These are phyloP conservation scores for Leishmania martiniquensis DNA, from an alignment of 208 protist genomes.

Conservation along the genomic window DNA sequence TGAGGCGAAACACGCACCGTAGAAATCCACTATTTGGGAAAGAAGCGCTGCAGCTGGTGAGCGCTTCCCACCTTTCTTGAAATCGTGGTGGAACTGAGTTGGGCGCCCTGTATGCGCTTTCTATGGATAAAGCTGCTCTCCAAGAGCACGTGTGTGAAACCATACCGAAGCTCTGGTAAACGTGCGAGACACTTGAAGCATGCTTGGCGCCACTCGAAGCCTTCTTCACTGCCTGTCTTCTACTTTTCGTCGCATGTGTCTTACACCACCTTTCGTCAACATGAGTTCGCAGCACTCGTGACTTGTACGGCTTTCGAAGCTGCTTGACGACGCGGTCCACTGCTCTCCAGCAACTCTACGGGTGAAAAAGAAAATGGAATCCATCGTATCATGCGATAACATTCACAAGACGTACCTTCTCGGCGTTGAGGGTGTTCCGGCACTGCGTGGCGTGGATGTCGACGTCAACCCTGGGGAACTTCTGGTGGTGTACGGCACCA, in stretches of 20 bases:
- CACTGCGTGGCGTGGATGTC: conserved; percentile 92
- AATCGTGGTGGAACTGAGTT: not conserved
- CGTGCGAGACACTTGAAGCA: not conserved
- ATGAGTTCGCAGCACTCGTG: not conserved
- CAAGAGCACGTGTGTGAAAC: not conserved
- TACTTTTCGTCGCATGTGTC: not conserved
- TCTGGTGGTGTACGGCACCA: conserved; percentile 95
- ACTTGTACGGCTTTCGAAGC: not conserved
- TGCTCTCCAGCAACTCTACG: not conserved
- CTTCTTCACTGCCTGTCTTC: not conserved
- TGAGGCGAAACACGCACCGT: not conserved
- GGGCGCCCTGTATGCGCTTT: not conserved
- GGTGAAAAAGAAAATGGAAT: conserved; percentile 6
- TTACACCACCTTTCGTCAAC: not conserved
- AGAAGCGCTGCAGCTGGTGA: not conserved
- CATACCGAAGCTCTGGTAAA: not conserved
- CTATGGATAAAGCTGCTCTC: not conserved
- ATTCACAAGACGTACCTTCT: conserved; percentile 98
- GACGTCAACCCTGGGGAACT: conserved; percentile 93
- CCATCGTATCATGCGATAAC: conserved; percentile 93
- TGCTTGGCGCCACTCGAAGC: not conserved
- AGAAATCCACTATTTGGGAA: no score
- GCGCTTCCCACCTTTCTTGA: not conserved
- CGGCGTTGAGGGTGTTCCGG: conserved; percentile 96
- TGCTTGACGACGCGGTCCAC: not conserved